phyloP scores from a whole-genome alignment of 2,329 filamentous ascomycete genomes.

The Gnomoniopsis smithogilvyi region DNA sequence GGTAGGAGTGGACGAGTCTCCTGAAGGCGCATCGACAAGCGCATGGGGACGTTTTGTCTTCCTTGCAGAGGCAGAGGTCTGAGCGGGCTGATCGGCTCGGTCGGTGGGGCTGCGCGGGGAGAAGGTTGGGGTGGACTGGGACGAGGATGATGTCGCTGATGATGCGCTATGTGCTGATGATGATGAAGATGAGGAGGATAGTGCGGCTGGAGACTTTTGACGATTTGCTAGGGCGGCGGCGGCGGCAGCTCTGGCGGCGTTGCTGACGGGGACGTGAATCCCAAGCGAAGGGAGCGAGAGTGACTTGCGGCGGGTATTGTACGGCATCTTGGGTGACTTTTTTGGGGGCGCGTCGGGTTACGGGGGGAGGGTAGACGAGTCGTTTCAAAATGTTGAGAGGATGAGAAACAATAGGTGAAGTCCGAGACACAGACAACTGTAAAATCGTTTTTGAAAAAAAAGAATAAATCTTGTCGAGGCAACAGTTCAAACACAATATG shows the following conservation, averaged over 20 bases:
- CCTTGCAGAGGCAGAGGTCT: constrained; percentile 46
- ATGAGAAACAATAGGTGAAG: background rate
- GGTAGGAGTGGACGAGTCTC: constrained; percentile 28
- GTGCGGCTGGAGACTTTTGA: constrained; percentile 27
- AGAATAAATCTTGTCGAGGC: background rate
- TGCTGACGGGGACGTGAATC: constrained; percentile 75
- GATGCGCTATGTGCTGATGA: constrained; percentile 23
- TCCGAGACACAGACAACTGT: too few species aligned
- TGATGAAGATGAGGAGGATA: constrained; percentile 20
- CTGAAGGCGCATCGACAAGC: constrained; percentile 29
- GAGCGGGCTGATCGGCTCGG: constrained; percentile 17
- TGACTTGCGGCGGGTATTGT: constrained; percentile 96
- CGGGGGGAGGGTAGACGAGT: background rate
- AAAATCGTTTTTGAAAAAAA: too few species aligned
- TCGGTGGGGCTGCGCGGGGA: constrained; percentile 17
- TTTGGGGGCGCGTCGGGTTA: too few species aligned
- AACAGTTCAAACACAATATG: background rate
- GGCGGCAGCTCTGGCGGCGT: constrained; percentile 56
- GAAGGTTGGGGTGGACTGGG: constrained; percentile 26
- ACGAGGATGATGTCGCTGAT: constrained; percentile 23
- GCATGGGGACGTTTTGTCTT: constrained; percentile 77
- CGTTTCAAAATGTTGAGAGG: background rate
- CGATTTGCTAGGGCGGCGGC: constrained; percentile 48
- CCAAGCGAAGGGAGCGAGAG: constrained; percentile 89
- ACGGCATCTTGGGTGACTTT: constrained; percentile 64